phyloP scores from a whole-genome alignment of 345 rosid species.

The Gossypioides kirkii region DNA sequence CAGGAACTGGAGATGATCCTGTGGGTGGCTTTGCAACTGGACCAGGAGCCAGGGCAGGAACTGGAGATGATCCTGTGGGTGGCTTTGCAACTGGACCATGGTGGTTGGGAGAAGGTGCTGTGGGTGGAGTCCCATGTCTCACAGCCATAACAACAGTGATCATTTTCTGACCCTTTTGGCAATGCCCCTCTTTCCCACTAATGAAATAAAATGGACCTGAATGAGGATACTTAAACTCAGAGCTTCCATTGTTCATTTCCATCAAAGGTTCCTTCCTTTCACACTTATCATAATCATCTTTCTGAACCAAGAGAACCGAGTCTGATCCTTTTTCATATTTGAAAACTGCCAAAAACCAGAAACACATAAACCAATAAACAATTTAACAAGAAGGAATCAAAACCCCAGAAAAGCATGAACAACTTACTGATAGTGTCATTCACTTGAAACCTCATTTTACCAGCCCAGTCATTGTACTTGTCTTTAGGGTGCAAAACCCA shows the following conservation, averaged over 20 bases:
- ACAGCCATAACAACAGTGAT: conserved; percentile 34
- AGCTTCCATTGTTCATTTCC: conserved; percentile 28
- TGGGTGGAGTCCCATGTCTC: conserved; percentile 3
- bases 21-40: neutral
- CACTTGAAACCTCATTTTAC: conserved; percentile 44
- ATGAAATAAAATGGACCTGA: conserved; percentile 62
- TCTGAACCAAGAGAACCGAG: conserved; percentile 50
- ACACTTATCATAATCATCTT: conserved; percentile 51
- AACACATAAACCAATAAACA: neutral
- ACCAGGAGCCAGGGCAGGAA: neutral
- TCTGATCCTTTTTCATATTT: conserved; percentile 47
- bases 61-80: neutral
- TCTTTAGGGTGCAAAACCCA: conserved; percentile 50
- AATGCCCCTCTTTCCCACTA: conserved; percentile 46
- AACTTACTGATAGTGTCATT: conserved; percentile 59
- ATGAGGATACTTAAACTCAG: conserved; percentile 29
- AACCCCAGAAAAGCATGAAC: neutral
- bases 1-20: neutral
- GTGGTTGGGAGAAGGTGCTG: neutral
- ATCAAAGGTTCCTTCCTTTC: conserved; percentile 31
- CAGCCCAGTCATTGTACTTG: conserved; percentile 51
- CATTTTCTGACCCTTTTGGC: conserved; percentile 54
- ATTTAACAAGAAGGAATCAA: neutral
- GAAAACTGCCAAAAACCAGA: conserved; percentile 31
- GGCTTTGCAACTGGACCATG: neutral